phyloP scores from a whole-genome alignment of 2,329 filamentous ascomycete species.

The Calonectria pauciramosa region DNA sequence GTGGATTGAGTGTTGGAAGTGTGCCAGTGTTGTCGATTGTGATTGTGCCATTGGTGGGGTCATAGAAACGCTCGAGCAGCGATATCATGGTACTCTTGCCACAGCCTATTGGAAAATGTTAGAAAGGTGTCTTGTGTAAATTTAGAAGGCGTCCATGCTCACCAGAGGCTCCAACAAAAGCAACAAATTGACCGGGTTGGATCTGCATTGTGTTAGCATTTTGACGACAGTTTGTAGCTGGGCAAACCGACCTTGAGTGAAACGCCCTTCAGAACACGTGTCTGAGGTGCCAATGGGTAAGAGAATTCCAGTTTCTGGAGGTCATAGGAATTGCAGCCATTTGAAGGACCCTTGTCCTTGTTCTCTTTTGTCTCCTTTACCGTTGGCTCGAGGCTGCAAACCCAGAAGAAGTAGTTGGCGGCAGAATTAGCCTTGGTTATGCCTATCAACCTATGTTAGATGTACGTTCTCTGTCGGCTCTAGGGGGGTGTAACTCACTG shows the following conservation, averaged over 20 bases:
- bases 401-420: slow-evolving; percentile 64
- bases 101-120: slow-evolving; percentile 44
- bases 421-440: slow-evolving; percentile 63
- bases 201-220: not conserved
- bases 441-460: slow-evolving; percentile 35
- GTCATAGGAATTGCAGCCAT: slow-evolving; percentile 4
- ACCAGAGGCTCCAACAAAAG: slow-evolving; percentile 60
- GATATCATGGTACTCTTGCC: slow-evolving; percentile 72
- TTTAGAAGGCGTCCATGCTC: not conserved
- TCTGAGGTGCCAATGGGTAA: slow-evolving; percentile 48
- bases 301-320: slow-evolving; percentile 13
- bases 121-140: not conserved
- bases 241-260: slow-evolving; percentile 37
- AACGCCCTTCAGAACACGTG: slow-evolving; percentile 36
- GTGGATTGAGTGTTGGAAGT: not conserved
- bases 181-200: slow-evolving; percentile 60
- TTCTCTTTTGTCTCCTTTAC: slow-evolving; percentile 12
- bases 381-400: slow-evolving; percentile 35
- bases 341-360: not conserved
- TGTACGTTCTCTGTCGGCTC: not conserved
- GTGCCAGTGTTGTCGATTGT: slow-evolving; percentile 53
- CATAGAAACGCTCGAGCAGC: slow-evolving; percentile 59
- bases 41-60: slow-evolving; percentile 58
- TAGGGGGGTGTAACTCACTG: slow-evolving; percentile 44
- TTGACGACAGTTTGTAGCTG: not conserved